Base-by-base conservation (phyloP, 2,329 filamentous ascomycete species). In the Colletotrichum sp. region DNA sequence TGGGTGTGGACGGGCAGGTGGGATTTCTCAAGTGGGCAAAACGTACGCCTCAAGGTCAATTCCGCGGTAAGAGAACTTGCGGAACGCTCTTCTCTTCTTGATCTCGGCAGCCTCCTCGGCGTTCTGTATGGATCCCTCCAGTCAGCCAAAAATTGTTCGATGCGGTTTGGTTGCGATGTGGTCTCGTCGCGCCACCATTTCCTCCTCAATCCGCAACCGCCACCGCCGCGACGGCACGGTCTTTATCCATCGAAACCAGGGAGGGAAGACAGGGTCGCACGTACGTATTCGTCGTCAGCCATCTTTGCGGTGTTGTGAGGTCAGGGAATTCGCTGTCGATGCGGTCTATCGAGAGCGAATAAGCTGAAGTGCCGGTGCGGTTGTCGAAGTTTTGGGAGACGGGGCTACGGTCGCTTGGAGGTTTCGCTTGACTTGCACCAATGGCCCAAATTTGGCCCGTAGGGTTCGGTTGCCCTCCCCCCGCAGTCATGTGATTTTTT, bases 61-160 rank as follows among this genome's bases (percentile, higher is more conserved):
- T 87, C 97, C 97, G 88, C 97, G 95, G 95, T 98, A 99, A 83
- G 96, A 97, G 89, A 99, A 99, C 94, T 99, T 99, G 92, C 96
- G 95, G 95, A 99, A 98, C 84, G 96, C 91, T 96, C 97, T 98
- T 92, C 94, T 98, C 93, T 95, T 98, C 96, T 99, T 99, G 90
- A 99, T 91, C 95, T 98, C 97, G 88, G 96, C 96, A 90, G 96
- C 96, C 93, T 97, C 95, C 92, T 98, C 96, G 88, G 96, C 94
- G 92, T 98, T 96, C 96, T 98, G 85, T 83, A 77, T 32, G 16
- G 8, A 76, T 72, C 52, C 52, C 59, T 60, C 39, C 66, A 71
- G 69, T 76, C 71, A 72, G 70, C 62, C 68, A 78, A 76, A 75
- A 76, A 82, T 85, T 79, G 85, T 85, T 78, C 72, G 79, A 59